A percentile compares a stretch with the other conserved stretches of the same genome.
Conservation (phyloP, 2,329 filamentous ascomycete genomes). For the Nigrospora sphaerica region DNA sequence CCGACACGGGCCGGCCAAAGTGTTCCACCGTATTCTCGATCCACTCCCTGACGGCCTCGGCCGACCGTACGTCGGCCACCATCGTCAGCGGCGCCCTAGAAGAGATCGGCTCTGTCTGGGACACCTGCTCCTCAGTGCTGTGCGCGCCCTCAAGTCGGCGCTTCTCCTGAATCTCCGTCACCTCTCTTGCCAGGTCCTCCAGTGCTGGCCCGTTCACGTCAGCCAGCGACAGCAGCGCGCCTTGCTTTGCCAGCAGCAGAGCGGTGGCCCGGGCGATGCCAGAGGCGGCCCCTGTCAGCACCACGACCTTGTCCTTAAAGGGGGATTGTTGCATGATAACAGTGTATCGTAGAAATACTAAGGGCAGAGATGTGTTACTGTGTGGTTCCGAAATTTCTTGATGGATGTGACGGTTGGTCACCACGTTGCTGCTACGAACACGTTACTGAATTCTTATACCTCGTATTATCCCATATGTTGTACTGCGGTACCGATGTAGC, state of each 20-base stretch:
- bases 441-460: too few relatives aligned
- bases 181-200: constrained; percentile 3
- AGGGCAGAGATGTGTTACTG: too few relatives aligned
- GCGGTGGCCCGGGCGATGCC: neutral
- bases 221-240: constrained; percentile 26
- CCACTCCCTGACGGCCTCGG: neutral
- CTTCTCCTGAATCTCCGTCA: neutral
- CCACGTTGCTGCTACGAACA: too few relatives aligned
- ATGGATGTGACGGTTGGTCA: too few relatives aligned
- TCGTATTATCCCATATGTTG: too few relatives aligned
- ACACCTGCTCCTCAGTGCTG: too few relatives aligned
- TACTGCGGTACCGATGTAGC: too few relatives aligned
- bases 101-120: too few relatives aligned
- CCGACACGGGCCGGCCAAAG: constrained; percentile 11
- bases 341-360: too few relatives aligned
- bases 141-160: neutral
- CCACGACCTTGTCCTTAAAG: neutral
- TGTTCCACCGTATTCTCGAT: constrained; percentile 3
- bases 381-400: too few relatives aligned
- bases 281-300: neutral
- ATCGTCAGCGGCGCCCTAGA: neutral
- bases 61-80: constrained; percentile 10
- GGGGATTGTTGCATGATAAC: neutral
- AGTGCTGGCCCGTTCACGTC: constrained; percentile 30
- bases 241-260: neutral